Conservation (phyloP, 2,329 filamentous ascomycete genomes). For the Zymoseptoria ardabiliae region DNA sequence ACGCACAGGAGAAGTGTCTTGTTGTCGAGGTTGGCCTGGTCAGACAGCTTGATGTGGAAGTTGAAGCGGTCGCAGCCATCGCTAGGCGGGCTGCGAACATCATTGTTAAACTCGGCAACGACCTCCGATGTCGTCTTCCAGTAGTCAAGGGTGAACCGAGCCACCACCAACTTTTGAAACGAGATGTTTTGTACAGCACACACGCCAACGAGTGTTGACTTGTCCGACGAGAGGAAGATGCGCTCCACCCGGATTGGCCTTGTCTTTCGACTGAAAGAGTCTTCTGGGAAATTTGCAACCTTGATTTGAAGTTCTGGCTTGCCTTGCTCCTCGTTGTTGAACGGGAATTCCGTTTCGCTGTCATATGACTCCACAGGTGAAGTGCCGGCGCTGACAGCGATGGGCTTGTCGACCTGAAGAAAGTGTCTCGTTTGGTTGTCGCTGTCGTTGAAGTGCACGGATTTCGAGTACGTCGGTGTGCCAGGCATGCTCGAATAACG, state of each 20-base stretch:
- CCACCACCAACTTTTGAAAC: constrained; percentile 83
- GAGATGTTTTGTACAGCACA: constrained; percentile 81
- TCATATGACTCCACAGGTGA: constrained; percentile 86
- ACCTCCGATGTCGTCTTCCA: constrained; percentile 99
- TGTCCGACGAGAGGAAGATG: constrained; percentile 79
- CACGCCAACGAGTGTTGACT: constrained; percentile 76
- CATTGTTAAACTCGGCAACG: constrained; percentile 75
- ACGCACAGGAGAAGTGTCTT: constrained; percentile 93
- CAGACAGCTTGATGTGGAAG: constrained; percentile 88
- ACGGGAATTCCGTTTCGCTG: constrained; percentile 84
- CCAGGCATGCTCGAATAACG: constrained; percentile 95
- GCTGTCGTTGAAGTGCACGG: constrained; percentile 96
- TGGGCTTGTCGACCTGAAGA: constrained; percentile 82
- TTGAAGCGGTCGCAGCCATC: constrained; percentile 80
- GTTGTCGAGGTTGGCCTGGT: constrained; percentile 81
- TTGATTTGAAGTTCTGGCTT: constrained; percentile 80
- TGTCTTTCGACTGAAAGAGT: constrained; percentile 54
- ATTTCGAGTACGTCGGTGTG: constrained; percentile 90
- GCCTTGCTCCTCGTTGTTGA: constrained; percentile 49
- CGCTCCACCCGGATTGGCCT: constrained; percentile 74
- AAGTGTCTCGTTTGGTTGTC: constrained; percentile 96
- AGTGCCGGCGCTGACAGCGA: constrained; percentile 91
- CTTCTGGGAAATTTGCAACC: constrained; percentile 71
- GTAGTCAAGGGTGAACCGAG: constrained; percentile 91
- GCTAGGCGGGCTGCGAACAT: constrained; percentile 56